Percentiles rank a stretch among this genome's conserved stretches.
phyloP scores from a whole-genome alignment of 208 protist genomes.

The Leishmania gerbilli region DNA sequence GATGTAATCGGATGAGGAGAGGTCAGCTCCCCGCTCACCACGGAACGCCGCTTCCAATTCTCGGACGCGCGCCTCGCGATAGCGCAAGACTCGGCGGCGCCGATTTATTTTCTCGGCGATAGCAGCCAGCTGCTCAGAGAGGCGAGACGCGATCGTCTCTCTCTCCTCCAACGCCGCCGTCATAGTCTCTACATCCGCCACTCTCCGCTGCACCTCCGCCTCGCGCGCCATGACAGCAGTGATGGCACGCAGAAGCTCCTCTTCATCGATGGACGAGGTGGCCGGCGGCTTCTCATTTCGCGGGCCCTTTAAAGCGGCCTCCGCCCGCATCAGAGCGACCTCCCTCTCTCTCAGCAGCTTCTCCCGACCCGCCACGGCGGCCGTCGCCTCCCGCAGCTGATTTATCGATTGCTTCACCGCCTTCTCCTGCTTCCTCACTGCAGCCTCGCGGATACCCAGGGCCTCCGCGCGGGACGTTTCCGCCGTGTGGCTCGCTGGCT shows the following conservation, averaged over 20 bases:
- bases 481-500: neutral
- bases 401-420: constrained; percentile 23
- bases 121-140: constrained; percentile 51
- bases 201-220: constrained; percentile 26
- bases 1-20: neutral
- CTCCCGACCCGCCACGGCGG: constrained; percentile 20
- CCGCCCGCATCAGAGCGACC: neutral
- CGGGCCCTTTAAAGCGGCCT: neutral
- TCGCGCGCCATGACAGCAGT: constrained; percentile 30
- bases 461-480: neutral
- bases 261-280: constrained; percentile 3
- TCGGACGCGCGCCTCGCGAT: constrained; percentile 22
- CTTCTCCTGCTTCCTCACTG: constrained; percentile 7
- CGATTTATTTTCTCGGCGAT: constrained; percentile 62
- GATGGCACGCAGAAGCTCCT: constrained; percentile 23
- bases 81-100: constrained; percentile 23
- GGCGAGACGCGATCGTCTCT: constrained; percentile 36
- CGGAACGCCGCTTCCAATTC: constrained; percentile 2
- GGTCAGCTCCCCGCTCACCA: neutral
- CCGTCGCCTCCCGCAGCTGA: constrained; percentile 27
- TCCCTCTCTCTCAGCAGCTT: constrained; percentile 5
- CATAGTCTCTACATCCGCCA: constrained; percentile 32
- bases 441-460: constrained; percentile 15
- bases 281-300: neutral
- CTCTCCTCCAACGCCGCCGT: constrained; percentile 35